Percentiles rank a stretch among this genome's conserved stretches.
These are phyloP conservation scores for Myxozyma geophila DNA, from an alignment of 805 yeast genomes.

Conservation along the genomic window DNA sequence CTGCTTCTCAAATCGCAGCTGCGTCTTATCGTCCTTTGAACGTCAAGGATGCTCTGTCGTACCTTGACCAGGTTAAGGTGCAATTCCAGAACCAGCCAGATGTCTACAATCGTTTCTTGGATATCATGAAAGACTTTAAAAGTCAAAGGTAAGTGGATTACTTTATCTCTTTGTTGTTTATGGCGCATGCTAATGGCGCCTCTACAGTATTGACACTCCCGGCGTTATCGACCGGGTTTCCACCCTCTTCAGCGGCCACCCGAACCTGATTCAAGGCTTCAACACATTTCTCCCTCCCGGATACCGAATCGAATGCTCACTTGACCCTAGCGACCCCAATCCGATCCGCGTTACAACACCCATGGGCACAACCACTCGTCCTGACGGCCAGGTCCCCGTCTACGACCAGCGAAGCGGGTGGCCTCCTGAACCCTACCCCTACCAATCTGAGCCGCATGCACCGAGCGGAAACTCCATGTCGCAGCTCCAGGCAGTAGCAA, in stretches of 20 bases:
- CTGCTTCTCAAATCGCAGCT: slow-evolving; percentile 40
- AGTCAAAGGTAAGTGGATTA: slow-evolving; percentile 66
- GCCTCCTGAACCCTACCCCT: slow-evolving; percentile 29
- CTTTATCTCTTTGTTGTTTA: neutral
- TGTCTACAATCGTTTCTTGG: slow-evolving; percentile 93
- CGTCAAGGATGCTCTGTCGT: slow-evolving; percentile 93
- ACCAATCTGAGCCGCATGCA: slow-evolving; percentile 20
- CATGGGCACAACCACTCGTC: slow-evolving; percentile 78
- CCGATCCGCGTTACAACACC: slow-evolving; percentile 96
- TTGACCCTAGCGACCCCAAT: slow-evolving; percentile 85
- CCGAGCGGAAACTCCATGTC: slow-evolving; percentile 25
- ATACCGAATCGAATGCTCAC: slow-evolving; percentile 85
- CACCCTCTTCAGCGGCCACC: slow-evolving; percentile 87
- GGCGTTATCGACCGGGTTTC: slow-evolving; percentile 98
- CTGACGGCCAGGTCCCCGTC: slow-evolving; percentile 52
- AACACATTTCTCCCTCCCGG: slow-evolving; percentile 98
- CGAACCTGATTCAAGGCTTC: slow-evolving; percentile 90
- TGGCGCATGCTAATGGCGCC: slow-evolving; percentile 2
- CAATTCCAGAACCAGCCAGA: slow-evolving; percentile 93
- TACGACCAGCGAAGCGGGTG: slow-evolving; percentile 37
- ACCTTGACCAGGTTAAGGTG: slow-evolving; percentile 91
- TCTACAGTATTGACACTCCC: slow-evolving; percentile 78
- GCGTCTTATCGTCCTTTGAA: slow-evolving; percentile 66
- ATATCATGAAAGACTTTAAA: slow-evolving; percentile 98
- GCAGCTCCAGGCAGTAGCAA: slow-evolving; percentile 37